Evolutionary conservation across 179 eudicot genomes (phyloP).

Genomic region (Drosera spatulata): DNA sequence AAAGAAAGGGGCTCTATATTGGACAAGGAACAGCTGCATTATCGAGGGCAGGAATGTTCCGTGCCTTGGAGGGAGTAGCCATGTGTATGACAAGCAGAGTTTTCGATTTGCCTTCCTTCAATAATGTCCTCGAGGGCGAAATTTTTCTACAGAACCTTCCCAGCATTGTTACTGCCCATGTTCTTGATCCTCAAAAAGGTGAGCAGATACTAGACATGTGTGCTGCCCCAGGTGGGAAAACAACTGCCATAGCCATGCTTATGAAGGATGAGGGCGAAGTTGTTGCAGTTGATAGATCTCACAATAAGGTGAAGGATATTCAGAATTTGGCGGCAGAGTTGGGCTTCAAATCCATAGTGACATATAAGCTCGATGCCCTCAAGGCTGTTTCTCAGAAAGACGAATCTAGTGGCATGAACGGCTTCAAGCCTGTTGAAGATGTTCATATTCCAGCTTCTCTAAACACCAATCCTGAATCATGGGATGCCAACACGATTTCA

Average conservation of each 20-base stretch:
- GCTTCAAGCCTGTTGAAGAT: slow-evolving; percentile 11
- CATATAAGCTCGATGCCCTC: slow-evolving; percentile 84
- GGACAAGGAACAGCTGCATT: slow-evolving; percentile 77
- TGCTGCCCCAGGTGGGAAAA: slow-evolving; percentile 98
- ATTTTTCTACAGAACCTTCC: slow-evolving; percentile 96
- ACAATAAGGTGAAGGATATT: slow-evolving; percentile 80
- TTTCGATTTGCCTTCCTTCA: slow-evolving; percentile 72
- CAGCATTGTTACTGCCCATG: slow-evolving; percentile 88
- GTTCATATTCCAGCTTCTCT: slow-evolving; percentile 2
- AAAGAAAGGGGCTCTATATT: slow-evolving; percentile 77
- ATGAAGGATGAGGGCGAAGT: slow-evolving; percentile 90
- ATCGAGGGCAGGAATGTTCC: slow-evolving; percentile 86
- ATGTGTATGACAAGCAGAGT: slow-evolving; percentile 64
- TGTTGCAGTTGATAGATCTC: slow-evolving; percentile 88
- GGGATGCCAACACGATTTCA: too few relatives aligned
- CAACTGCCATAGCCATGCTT: slow-evolving; percentile 89
- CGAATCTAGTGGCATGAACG: slow-evolving; percentile 9
- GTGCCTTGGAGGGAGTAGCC: slow-evolving; percentile 65
- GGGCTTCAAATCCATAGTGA: slow-evolving; percentile 67
- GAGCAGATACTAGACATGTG: slow-evolving; percentile 92
- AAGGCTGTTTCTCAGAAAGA: slow-evolving; percentile 47
- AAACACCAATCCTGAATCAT: slow-evolving; percentile 13
- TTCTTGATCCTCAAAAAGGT: slow-evolving; percentile 84
- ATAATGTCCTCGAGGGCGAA: slow-evolving; percentile 84
- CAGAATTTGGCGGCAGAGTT: slow-evolving; percentile 71